Base-by-base conservation (phyloP, 2,329 filamentous ascomycete species). In the Podosphaera fusca region DNA sequence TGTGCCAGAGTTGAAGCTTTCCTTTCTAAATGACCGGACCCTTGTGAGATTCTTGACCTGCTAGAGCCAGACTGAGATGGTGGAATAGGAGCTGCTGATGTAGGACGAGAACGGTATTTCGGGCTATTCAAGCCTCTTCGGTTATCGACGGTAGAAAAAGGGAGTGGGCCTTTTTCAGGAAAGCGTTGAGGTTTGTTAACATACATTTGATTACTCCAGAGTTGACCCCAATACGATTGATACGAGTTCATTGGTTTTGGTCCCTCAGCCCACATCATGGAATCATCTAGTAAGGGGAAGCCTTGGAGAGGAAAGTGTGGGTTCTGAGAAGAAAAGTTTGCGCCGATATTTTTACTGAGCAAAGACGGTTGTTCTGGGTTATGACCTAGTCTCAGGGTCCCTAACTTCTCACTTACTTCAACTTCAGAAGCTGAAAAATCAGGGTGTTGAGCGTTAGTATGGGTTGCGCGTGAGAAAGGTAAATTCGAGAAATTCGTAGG, bases 381-480 rank as follows among this genome's bases (percentile, higher is more conserved):
- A 53, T 60, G 60, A 56, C 49, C 56, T 55, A 67, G 62, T 5
- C 56, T 58, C 36, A 66, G 59, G 8, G 55, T 61, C 31, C 61
- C 61, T 60, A 67, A 60, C 52, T 63, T 65, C 31, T 67, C 65
- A 47, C 58, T 61, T 46, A 66, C 45, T 12, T 65, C 65, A 10
- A 59, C 58, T 53, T 67, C 64, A 21, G 56, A 59, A 56, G 63
- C 63, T 30, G 59, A 55, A 9, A 63, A 52, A 10, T 67, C 63
- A 49, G 61, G 66, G 36, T 62, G 61, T 8, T 69, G 67, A 14
- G 67, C 68, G 59, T 72, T 74, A 50, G 69, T 66, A 59, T 75
- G 73, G 4, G 74, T 67, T 3, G 71, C 72, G 58, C 75, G 73
- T 0, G 77, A 76, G 4, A 70, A 65, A 2, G 72, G 70, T 38